Evolutionary conservation across 345 rosid species (phyloP).

Genomic region (Syzygium aqueum): DNA sequence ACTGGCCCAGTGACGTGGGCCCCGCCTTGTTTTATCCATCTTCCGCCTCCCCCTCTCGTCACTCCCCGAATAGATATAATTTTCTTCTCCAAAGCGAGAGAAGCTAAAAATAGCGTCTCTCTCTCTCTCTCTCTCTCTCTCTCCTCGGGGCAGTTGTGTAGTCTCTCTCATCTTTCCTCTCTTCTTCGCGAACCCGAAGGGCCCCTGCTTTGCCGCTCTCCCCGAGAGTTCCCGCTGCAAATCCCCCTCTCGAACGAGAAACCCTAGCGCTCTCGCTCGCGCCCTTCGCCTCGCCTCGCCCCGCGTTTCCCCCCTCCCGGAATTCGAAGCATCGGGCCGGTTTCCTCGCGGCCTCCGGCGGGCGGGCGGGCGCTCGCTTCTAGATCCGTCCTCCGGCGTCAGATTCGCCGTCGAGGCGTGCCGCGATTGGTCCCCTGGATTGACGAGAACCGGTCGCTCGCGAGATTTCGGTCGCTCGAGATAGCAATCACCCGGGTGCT

Average conservation of each 20-base stretch:
- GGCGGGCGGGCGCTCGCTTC: background rate
- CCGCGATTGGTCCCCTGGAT: background rate
- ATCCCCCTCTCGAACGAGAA: background rate
- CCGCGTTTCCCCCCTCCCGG: background rate
- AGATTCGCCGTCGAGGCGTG: background rate
- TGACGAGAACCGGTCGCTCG: background rate
- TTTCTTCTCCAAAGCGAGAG: background rate
- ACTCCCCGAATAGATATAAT: background rate
- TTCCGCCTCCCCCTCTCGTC: background rate
- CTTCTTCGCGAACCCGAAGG: background rate
- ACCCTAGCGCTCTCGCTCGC: background rate
- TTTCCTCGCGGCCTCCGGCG: background rate
- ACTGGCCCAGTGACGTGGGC: background rate
- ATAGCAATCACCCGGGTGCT: background rate
- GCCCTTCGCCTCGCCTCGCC: background rate
- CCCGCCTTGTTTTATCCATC: background rate
- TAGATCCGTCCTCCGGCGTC: background rate
- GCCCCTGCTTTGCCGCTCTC: conserved; percentile 7
- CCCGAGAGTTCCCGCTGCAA: conserved; percentile 8
- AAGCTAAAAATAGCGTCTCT: background rate
- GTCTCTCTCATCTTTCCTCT: background rate
- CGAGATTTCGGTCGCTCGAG: background rate
- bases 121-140: background rate
- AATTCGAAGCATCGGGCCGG: background rate
- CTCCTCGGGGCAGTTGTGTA: background rate